These are phyloP conservation scores for Pleurotus citrinopileatus DNA, from an alignment of 768 basidiomycete genomes.

Conservation along the genomic window DNA sequence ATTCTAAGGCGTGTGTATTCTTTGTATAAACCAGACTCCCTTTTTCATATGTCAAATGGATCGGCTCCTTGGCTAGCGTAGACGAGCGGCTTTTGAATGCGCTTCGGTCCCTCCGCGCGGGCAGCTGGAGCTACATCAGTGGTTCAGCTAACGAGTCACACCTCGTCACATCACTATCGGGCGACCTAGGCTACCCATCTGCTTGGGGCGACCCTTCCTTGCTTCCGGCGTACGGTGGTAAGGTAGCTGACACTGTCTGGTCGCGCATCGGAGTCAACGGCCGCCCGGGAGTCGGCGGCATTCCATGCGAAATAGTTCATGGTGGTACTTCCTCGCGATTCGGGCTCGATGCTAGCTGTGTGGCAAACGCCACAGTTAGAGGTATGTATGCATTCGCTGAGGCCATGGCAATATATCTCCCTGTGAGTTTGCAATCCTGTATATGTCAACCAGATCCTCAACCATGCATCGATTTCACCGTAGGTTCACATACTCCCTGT, in stretches of 20 bases:
- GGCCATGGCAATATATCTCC: slow-evolving; percentile 65
- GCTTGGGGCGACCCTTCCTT: slow-evolving; percentile 60
- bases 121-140: slow-evolving; percentile 57
- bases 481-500: slow-evolving; percentile 73
- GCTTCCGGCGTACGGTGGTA: slow-evolving; percentile 64
- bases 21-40: slow-evolving; percentile 40
- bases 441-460: slow-evolving; percentile 5
- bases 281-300: slow-evolving; percentile 57
- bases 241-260: slow-evolving; percentile 52
- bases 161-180: slow-evolving; percentile 44
- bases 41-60: slow-evolving; percentile 76
- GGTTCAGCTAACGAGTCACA: slow-evolving; percentile 36
- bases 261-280: slow-evolving; percentile 48
- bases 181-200: slow-evolving; percentile 54
- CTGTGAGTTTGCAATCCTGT: slow-evolving; percentile 42
- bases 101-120: slow-evolving; percentile 50
- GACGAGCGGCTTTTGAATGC: slow-evolving; percentile 56
- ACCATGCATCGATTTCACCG: neutral
- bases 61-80: slow-evolving; percentile 63
- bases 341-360: slow-evolving; percentile 52
- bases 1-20: neutral
- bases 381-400: slow-evolving; percentile 57
- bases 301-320: slow-evolving; percentile 78
- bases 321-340: slow-evolving; percentile 44
- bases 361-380: slow-evolving; percentile 53